Percentiles rank a stretch among this genome's conserved stretches.
phyloP scores from a whole-genome alignment of 2,329 filamentous ascomycete species.

The Aspergillus nomiae region DNA sequence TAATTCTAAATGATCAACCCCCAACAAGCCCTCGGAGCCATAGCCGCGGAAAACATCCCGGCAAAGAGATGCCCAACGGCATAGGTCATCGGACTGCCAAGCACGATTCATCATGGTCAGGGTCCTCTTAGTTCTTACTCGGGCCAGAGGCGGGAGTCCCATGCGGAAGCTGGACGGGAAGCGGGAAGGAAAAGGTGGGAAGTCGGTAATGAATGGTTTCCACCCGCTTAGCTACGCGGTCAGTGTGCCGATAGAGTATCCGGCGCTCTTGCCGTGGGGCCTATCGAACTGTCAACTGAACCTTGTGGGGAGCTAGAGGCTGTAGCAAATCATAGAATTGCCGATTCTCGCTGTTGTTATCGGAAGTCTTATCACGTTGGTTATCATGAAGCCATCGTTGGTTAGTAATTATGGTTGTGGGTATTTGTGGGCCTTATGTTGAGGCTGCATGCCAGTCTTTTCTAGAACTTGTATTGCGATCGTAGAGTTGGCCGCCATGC shows the following conservation, averaged over 20 bases:
- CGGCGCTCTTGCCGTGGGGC: background rate
- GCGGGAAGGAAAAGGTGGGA: constrained; percentile 10
- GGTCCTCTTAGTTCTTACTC: background rate
- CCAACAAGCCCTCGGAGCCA: background rate
- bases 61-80: constrained; percentile 5
- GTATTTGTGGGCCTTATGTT: background rate
- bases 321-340: constrained; percentile 5
- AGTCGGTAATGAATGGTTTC: constrained; percentile 10
- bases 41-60: constrained; percentile 8
- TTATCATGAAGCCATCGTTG: background rate
- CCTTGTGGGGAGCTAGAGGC: constrained; percentile 1
- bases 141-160: constrained; percentile 14
- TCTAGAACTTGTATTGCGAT: background rate
- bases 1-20: background rate
- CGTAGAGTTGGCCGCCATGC: background rate
- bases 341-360: constrained; percentile 11
- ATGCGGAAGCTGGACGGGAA: constrained; percentile 7
- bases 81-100: constrained; percentile 7
- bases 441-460: background rate
- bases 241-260: constrained; percentile 2
- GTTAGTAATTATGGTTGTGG: background rate
- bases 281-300: background rate
- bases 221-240: background rate
- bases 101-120: background rate
- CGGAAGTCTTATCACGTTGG: background rate